Evolutionary conservation across 2,329 filamentous ascomycete genomes (phyloP), one percentile per base, ranked within the genome.

Genomic region (Drechmeria coniospora): DNA sequence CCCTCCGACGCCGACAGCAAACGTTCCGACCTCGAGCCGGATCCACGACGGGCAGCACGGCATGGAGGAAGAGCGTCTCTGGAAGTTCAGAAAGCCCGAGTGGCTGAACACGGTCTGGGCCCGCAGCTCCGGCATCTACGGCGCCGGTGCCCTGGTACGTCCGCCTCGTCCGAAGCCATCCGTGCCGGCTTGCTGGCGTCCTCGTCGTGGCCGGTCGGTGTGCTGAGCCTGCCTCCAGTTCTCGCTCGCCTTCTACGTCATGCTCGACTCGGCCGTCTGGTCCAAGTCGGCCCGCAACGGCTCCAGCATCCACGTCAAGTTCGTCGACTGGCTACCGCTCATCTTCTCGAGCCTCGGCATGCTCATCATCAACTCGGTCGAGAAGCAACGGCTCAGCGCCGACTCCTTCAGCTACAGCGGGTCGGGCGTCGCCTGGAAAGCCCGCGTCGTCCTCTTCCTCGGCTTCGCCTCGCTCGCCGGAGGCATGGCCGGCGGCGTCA

Each of bases 351-450:
- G 65, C 36, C 58, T 77, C 36, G 73, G 74, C 36, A 77, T 78
- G 70, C 61, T 78, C 32, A 76, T 77, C 50, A 77, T 77, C 59
- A 77, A 78, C 60, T 69, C 63, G 39, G 71, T 76, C 37, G 71
- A 77, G 55, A 76, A 78, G 54, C 58, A 69, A 33, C 65, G 73
- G 29, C 60, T 78, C 36, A 68, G 68, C 41, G 61, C 66, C 41
- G 70, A 79, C 54, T 65, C 59, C 31, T 74, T 74, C 49, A 65
- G 61, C 36, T 74, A 77, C 51, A 63, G 61, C 33, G 70, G 73
- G 26, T 63, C 58, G 26, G 68, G 68, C 9, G 72, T 79, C 16
- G 72, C 73, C 8, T 76, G 72, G 71, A 74, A 77, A 60, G 73
- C 72, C 13, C 63, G 73, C 34, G 68, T 77, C 16, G 72, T 78